These are phyloP conservation scores for Carpinus fangiana DNA, from an alignment of 306 rosid species.

Conservation along the genomic window DNA sequence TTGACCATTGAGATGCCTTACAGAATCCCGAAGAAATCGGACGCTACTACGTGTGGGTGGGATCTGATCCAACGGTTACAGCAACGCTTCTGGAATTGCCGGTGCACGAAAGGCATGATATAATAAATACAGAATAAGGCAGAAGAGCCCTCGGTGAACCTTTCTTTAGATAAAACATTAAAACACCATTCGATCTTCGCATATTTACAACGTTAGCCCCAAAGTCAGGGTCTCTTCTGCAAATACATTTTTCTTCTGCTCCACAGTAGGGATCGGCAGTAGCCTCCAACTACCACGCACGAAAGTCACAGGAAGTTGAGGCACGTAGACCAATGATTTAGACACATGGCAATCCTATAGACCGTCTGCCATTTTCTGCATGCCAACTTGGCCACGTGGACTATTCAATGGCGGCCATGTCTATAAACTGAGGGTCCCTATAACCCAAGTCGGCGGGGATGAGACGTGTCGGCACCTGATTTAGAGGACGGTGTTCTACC, in stretches of 20 bases:
- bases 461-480: not conserved
- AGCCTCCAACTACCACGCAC: not conserved
- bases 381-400: not conserved
- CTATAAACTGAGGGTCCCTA: not conserved
- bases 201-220: not conserved
- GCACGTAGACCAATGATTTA: not conserved
- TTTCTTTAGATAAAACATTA: not conserved
- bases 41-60: not conserved
- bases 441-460: too few relatives aligned
- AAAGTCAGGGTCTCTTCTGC: too few relatives aligned
- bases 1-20: not conserved
- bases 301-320: not conserved
- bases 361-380: not conserved
- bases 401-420: too few relatives aligned
- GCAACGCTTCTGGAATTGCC: not conserved
- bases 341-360: not conserved
- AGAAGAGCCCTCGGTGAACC: not conserved
- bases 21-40: not conserved
- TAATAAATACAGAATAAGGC: too few relatives aligned
- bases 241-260: too few relatives aligned
- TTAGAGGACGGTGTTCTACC: not conserved
- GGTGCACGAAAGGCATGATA: slow-evolving; percentile 13
- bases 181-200: not conserved
- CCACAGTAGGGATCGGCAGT: too few relatives aligned
- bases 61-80: slow-evolving; percentile 35